phyloP scores from a whole-genome alignment of 768 basidiomycete genomes.

The Suillus hirtellus region DNA sequence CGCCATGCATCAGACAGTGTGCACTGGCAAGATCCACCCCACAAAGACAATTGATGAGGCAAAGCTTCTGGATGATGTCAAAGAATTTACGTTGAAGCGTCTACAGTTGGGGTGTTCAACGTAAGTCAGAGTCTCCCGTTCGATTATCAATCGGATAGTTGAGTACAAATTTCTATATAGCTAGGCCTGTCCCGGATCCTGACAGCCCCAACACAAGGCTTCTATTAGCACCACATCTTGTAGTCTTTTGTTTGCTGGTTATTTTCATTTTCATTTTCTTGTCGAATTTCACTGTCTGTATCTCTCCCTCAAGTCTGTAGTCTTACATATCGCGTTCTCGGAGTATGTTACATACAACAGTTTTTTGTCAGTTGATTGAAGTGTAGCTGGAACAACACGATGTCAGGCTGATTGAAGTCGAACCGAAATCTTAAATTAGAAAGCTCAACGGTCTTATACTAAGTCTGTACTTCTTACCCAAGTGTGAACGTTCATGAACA shows the following conservation, averaged over 20 bases:
- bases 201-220: background rate
- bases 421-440: background rate
- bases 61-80: conserved; percentile 13
- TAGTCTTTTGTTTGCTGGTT: background rate
- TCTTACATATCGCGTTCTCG: background rate
- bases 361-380: background rate
- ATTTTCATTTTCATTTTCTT: background rate
- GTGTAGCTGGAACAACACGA: background rate
- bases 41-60: conserved; percentile 17
- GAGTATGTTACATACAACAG: background rate
- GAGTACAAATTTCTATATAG: background rate
- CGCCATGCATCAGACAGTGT: conserved; percentile 6
- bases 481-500: too few species aligned
- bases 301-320: background rate
- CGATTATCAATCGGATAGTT: background rate
- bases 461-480: background rate
- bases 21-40: background rate
- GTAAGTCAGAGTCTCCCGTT: background rate
- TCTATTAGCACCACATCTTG: background rate
- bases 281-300: background rate
- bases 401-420: background rate
- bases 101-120: background rate
- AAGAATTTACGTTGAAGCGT: background rate
- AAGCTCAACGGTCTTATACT: background rate
- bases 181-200: background rate